Conservation (phyloP, 176 grass and related monocot species). For the Bonia amplexicaulis region DNA sequence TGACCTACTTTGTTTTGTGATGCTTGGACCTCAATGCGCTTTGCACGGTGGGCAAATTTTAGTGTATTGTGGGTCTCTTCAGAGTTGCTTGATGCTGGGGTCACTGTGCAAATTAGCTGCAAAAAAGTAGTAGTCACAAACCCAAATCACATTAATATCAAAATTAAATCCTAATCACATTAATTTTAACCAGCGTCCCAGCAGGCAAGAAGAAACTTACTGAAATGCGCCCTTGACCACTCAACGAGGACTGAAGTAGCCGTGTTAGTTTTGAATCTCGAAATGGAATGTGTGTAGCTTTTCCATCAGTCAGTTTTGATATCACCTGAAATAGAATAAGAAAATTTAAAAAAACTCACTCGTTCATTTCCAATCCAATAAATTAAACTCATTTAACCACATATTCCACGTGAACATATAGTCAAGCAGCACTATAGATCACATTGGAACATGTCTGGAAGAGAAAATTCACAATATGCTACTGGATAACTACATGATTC, state of each 20-base stretch:
- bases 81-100: conserved; percentile 95
- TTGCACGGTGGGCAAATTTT: conserved; percentile 98
- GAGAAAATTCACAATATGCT: too few relatives aligned
- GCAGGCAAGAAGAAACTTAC: conserved; percentile 48
- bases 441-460: conserved; percentile 2
- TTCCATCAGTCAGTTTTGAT: conserved; percentile 93
- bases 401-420: not conserved
- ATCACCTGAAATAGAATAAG: conserved; percentile 66
- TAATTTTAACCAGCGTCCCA: not conserved
- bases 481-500: too few relatives aligned
- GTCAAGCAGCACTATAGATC: not conserved
- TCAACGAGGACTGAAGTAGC: conserved; percentile 97
- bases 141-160: not conserved
- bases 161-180: not conserved
- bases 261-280: conserved; percentile 98
- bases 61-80: conserved; percentile 98
- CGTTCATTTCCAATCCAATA: conserved; percentile 1
- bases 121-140: conserved; percentile 28
- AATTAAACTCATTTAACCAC: not conserved
- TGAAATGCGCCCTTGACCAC: conserved; percentile 98
- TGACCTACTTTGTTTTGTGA: conserved; percentile 90
- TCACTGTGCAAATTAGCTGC: conserved; percentile 95
- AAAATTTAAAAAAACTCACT: not conserved
- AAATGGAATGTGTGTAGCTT: conserved; percentile 90
- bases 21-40: conserved; percentile 93